These are phyloP conservation scores for Pelargonium australe DNA, from an alignment of 441 rosid species.

Conservation along the genomic window DNA sequence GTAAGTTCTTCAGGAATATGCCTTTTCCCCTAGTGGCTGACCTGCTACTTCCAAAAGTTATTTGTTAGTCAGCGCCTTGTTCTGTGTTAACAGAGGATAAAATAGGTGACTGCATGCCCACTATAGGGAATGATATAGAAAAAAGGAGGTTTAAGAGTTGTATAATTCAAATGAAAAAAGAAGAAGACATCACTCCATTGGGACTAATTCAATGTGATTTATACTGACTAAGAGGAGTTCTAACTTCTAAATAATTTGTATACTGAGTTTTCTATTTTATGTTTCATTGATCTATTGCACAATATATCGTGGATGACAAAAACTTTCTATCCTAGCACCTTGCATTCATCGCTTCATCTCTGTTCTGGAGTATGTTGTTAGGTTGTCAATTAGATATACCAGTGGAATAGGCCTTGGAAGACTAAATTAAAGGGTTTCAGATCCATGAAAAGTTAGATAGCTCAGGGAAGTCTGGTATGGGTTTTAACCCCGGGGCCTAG, in stretches of 20 bases:
- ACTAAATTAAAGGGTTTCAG: neutral
- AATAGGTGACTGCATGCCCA: no score
- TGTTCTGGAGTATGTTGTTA: neutral
- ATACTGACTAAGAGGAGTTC: no score
- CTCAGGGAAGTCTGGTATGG: neutral
- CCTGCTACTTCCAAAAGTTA: neutral
- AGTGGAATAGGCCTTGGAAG: neutral
- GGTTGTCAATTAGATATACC: neutral
- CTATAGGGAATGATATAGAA: neutral
- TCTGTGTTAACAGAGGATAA: neutral
- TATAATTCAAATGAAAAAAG: no score
- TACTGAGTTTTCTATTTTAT: neutral
- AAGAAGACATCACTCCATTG: no score
- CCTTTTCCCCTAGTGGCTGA: slow-evolving; percentile 11
- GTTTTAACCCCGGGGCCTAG: neutral
- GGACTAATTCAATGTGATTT: no score
- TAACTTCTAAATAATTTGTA: no score
- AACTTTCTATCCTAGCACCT: neutral
- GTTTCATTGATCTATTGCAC: neutral
- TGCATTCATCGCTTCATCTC: neutral
- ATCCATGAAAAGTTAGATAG: neutral
- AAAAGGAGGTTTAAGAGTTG: neutral
- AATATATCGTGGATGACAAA: neutral
- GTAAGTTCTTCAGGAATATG: slow-evolving; percentile 38
- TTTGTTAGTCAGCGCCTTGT: neutral